Conservation (phyloP, 2,329 filamentous ascomycete species). For the Lachnellula hyalina region DNA sequence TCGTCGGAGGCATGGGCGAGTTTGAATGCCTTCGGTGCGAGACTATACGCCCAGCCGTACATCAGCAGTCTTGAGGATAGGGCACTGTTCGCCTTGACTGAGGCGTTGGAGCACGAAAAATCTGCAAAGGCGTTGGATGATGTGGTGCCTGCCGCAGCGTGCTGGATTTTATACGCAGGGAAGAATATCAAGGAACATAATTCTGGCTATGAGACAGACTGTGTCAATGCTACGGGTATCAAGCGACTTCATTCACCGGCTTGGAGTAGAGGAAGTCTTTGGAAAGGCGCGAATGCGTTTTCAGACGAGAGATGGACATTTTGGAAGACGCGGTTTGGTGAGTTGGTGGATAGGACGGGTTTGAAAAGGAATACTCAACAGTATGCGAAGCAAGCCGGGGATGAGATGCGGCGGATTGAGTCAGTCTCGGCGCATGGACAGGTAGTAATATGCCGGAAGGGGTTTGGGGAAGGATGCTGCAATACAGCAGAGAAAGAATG, state of each 20-base stretch:
- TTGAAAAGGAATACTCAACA: conserved; percentile 1
- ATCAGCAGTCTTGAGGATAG: neutral
- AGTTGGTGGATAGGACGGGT: neutral
- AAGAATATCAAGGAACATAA: conserved; percentile 1
- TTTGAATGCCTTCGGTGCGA: conserved; percentile 4
- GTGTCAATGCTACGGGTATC: neutral
- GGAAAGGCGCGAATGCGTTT: conserved; percentile 1
- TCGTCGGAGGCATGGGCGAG: neutral
- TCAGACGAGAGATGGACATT: conserved; percentile 6
- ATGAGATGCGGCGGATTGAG: neutral
- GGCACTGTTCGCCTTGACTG: neutral
- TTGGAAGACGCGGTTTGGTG: conserved; percentile 3
- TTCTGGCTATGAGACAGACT: neutral
- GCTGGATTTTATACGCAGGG: conserved; percentile 4
- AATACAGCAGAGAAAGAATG: neutral
- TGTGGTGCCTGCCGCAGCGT: conserved; percentile 2
- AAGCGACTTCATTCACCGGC: neutral
- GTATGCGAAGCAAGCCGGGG: conserved; percentile 1
- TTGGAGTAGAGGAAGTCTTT: conserved; percentile 1
- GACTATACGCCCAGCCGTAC: neutral
- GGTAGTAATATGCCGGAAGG: neutral
- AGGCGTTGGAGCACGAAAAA: conserved; percentile 3
- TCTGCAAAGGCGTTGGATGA: neutral
- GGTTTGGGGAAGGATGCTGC: neutral
- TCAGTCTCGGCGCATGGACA: neutral